Percentiles rank a stretch among this genome's conserved stretches.
Conservation (phyloP, 2,329 filamentous ascomycete species). For the Mycosphaerelloides madeirae region DNA sequence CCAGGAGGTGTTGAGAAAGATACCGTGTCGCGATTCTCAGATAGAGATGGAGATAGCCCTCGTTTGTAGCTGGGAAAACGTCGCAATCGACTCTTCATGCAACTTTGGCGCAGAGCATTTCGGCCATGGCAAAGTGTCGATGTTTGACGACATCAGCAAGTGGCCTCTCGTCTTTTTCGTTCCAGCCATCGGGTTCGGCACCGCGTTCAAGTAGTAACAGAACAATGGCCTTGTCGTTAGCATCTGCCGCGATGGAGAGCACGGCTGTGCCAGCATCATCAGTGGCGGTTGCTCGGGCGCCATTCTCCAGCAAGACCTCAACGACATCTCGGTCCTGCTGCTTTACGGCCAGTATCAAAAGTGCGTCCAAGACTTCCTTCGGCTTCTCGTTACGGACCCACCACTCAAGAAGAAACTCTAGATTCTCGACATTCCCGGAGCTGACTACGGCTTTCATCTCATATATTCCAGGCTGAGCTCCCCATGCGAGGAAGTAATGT, state of each 20-base stretch:
- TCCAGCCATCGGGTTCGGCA: conserved; percentile 1
- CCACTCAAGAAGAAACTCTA: conserved; percentile 2
- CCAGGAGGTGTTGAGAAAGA: conserved; percentile 5
- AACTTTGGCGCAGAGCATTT: conserved; percentile 4
- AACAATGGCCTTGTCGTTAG: conserved; percentile 2
- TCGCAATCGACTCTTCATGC: not conserved
- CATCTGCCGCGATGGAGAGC: conserved; percentile 1
- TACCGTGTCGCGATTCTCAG: too few relatives aligned
- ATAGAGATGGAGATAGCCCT: too few relatives aligned
- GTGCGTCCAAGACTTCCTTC: not conserved
- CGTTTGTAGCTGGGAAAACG: too few relatives aligned
- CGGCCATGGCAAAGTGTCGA: conserved; percentile 7
- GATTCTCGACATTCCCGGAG: not conserved
- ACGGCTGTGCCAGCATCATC: conserved; percentile 1
- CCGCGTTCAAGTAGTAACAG: conserved; percentile 7
- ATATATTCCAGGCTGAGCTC: not conserved
- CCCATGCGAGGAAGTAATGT: conserved; percentile 3
- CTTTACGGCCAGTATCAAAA: conserved; percentile 5
- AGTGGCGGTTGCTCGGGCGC: conserved; percentile 1
- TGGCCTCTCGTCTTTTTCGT: not conserved
- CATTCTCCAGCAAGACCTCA: conserved; percentile 4
- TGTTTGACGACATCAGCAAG: conserved; percentile 1
- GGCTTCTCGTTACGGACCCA: not conserved
- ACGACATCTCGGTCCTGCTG: conserved; percentile 2
- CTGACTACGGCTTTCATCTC: not conserved